Percentiles rank a stretch among this genome's conserved stretches.
Conservation (phyloP, 805 yeast species). For the Teunomyces panamensis region DNA sequence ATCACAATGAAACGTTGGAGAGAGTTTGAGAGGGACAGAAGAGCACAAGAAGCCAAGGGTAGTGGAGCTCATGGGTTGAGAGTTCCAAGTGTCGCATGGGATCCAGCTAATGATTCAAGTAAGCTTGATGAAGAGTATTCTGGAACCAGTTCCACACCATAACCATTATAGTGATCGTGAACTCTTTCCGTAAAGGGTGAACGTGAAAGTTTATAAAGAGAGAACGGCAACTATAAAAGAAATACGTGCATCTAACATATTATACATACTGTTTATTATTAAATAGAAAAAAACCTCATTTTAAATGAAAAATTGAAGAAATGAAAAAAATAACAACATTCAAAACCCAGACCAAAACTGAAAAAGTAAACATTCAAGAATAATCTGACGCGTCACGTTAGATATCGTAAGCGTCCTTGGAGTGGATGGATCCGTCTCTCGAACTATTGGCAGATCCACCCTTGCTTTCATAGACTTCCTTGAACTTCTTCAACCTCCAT, state of each 20-base stretch:
- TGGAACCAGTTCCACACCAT: conserved; percentile 13
- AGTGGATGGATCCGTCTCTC: conserved; percentile 10
- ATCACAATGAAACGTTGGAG: conserved; percentile 94
- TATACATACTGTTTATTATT: conserved; percentile 1
- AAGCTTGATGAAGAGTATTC: conserved; percentile 23
- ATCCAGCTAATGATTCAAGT: conserved; percentile 35
- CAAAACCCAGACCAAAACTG: neutral
- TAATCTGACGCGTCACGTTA: neutral
- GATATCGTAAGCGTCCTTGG: conserved; percentile 1
- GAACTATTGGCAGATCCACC: conserved; percentile 19
- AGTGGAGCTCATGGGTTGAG: conserved; percentile 14
- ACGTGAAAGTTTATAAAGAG: neutral
- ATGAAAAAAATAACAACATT: neutral
- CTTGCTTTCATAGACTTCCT: conserved; percentile 24
- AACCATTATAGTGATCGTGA: too few relatives aligned
- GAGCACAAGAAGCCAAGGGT: conserved; percentile 24
- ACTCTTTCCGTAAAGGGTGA: too few relatives aligned
- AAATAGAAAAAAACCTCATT: conserved; percentile 2
- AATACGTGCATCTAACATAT: neutral
- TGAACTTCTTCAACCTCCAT: conserved; percentile 38
- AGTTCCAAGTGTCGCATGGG: conserved; percentile 45
- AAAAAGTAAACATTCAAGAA: neutral
- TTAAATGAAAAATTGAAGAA: neutral
- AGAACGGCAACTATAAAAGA: neutral
- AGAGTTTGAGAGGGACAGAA: conserved; percentile 77